phyloP scores from a whole-genome alignment of 257 asterid species.

The Solanum sitiens region DNA sequence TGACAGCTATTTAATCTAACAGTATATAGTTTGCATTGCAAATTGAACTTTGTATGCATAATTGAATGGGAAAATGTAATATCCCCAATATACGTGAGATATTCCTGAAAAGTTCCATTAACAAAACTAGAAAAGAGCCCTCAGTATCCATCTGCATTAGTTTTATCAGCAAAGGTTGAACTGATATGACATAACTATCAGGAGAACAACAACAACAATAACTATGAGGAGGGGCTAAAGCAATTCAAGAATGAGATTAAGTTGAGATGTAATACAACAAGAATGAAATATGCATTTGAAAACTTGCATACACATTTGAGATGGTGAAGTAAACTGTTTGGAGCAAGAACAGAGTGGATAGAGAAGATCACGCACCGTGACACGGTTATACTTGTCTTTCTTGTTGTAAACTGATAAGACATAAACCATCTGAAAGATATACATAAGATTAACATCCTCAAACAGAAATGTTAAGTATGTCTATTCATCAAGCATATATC shows the following conservation, averaged over 20 bases:
- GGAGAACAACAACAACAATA: not conserved
- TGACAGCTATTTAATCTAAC: not conserved
- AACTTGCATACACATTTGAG: not conserved
- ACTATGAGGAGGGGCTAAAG: not conserved
- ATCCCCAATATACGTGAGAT: not conserved
- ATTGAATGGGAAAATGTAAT: not conserved
- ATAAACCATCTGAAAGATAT: conserved; percentile 68
- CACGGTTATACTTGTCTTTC: conserved; percentile 60
- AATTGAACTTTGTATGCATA: not conserved
- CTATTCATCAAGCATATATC: not conserved
- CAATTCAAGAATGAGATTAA: not conserved
- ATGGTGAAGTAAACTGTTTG: not conserved
- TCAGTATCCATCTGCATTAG: not conserved
- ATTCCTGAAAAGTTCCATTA: not conserved
- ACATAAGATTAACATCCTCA: not conserved
- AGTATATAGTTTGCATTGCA: not conserved
- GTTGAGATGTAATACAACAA: not conserved
- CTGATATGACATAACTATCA: not conserved
- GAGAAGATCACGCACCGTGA: conserved; percentile 46
- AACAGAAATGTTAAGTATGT: not conserved
- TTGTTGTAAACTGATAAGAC: conserved; percentile 81
- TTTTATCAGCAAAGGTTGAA: not conserved
- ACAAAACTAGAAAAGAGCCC: not conserved
- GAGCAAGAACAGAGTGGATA: not conserved
- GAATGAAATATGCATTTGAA: not conserved